phyloP scores from a whole-genome alignment of 441 rosid genomes.

The Corymbia calophylla region DNA sequence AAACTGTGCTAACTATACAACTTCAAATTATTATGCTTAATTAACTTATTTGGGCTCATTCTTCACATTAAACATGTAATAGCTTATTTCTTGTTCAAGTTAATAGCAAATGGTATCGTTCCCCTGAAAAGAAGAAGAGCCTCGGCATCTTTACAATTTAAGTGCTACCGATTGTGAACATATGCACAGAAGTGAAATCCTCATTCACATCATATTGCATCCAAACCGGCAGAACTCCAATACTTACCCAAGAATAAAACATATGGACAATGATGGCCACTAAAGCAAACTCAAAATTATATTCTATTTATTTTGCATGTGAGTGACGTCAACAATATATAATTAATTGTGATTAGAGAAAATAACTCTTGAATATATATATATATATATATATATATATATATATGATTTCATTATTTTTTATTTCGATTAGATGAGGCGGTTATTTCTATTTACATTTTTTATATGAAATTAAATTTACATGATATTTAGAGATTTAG shows the following conservation, averaged over 20 bases:
- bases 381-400: too few relatives aligned
- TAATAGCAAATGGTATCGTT: not conserved
- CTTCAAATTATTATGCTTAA: not conserved
- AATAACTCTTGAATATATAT: too few relatives aligned
- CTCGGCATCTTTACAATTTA: not conserved
- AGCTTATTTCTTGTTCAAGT: not conserved
- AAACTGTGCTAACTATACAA: not conserved
- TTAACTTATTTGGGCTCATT: not conserved
- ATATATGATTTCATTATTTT: too few relatives aligned
- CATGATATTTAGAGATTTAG: not conserved
- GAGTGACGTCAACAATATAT: too few relatives aligned
- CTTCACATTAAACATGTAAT: not conserved
- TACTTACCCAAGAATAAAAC: slow-evolving; percentile 58
- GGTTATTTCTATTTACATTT: too few relatives aligned
- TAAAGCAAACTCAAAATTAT: slow-evolving; percentile 56
- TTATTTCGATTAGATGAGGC: not conserved
- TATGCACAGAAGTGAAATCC: not conserved
- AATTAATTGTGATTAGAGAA: too few relatives aligned
- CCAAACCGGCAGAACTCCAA: not conserved
- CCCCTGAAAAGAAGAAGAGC: not conserved
- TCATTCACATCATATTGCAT: not conserved
- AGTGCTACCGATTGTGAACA: not conserved
- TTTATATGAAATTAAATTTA: too few relatives aligned
- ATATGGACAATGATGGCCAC: slow-evolving; percentile 63
- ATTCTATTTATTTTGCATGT: too few relatives aligned